These are phyloP conservation scores for Lactarius akahatsu DNA, from an alignment of 768 basidiomycete species.

Conservation along the genomic window DNA sequence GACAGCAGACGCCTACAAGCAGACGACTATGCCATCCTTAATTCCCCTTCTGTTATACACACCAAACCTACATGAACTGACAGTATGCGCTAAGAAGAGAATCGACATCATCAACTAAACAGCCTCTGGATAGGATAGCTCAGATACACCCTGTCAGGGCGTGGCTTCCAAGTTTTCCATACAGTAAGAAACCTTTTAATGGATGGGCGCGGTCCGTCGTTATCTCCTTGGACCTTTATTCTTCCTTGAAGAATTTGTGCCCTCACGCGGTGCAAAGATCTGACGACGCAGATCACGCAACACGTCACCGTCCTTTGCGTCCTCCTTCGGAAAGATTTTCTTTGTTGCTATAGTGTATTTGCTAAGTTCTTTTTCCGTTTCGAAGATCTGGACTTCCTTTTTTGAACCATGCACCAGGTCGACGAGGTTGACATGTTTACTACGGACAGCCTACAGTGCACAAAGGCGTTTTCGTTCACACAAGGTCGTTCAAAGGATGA, in stretches of 20 bases:
- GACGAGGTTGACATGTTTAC: constrained; percentile 26
- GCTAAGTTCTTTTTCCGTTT: not conserved
- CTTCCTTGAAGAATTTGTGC: not conserved
- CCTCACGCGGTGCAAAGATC: constrained; percentile 19
- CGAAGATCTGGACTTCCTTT: constrained; percentile 3
- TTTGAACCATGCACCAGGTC: constrained; percentile 20
- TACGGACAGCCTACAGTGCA: constrained; percentile 9
- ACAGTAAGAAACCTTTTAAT: not conserved
- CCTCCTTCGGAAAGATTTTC: constrained; percentile 33
- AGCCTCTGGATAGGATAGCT: too few relatives aligned
- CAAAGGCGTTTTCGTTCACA: not conserved
- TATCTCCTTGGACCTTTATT: not conserved
- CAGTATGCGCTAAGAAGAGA: too few relatives aligned
- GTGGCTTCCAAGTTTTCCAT: too few relatives aligned
- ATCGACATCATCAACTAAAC: too few relatives aligned
- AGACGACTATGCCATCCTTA: too few relatives aligned
- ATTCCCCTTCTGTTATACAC: too few relatives aligned
- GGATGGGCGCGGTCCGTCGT: not conserved
- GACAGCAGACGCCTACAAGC: too few relatives aligned
- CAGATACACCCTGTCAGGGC: too few relatives aligned
- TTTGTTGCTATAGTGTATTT: constrained; percentile 4
- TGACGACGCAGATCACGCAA: constrained; percentile 34
- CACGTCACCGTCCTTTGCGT: constrained; percentile 35
- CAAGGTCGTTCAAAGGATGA: not conserved
- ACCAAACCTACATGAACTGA: too few relatives aligned